phyloP scores from a whole-genome alignment of 805 yeast genomes.

The Komagataella ulmi region DNA sequence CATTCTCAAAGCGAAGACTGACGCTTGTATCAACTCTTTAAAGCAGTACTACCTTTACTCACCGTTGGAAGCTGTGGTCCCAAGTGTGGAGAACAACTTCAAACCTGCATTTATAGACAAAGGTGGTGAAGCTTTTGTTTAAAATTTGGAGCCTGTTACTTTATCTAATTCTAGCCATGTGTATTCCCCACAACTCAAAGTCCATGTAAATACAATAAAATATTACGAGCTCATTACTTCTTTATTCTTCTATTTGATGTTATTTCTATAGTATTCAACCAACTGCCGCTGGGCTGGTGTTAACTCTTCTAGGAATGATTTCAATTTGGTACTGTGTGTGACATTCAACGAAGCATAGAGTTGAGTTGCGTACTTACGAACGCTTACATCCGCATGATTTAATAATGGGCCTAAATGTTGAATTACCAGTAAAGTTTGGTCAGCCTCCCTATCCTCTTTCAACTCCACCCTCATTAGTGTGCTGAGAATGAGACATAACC shows the following conservation, averaged over 20 bases:
- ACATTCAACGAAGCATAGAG: background rate
- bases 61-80: slow-evolving; percentile 52
- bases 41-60: slow-evolving; percentile 87
- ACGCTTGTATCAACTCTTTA: slow-evolving; percentile 85
- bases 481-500: background rate
- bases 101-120: slow-evolving; percentile 21
- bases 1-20: slow-evolving; percentile 78
- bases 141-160: background rate
- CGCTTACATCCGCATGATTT: background rate
- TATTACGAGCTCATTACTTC: background rate
- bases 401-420: background rate
- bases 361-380: background rate
- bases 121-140: slow-evolving; percentile 19
- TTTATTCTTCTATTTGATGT: background rate
- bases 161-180: background rate
- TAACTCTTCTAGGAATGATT: slow-evolving; percentile 9
- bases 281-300: slow-evolving; percentile 29
- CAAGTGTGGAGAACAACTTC: slow-evolving; percentile 37
- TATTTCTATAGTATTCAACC: slow-evolving; percentile 28
- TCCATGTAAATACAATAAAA: background rate
- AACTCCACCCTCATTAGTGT: background rate
- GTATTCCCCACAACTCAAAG: background rate
- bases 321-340: background rate
- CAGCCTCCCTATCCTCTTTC: background rate
- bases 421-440: background rate